Evolutionary conservation across 495 filamentous ascomycete genomes (phyloP), one percentile per base, ranked within the genome.

Genomic region (Patellaria atrata): DNA sequence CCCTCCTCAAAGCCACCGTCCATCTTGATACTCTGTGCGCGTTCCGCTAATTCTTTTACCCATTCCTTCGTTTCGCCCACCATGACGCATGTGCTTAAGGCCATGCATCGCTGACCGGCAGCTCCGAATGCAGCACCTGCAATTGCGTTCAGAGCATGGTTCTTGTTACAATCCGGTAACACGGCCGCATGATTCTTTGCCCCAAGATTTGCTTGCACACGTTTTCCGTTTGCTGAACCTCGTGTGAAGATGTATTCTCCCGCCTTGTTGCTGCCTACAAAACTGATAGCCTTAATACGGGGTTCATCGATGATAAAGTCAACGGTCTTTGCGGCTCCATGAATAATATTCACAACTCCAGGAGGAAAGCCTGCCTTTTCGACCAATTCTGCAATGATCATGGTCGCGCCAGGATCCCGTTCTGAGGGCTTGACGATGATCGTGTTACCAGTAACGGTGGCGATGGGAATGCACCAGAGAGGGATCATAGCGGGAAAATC

Each of bases 401-500:
- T 94, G 20, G 82, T 79, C 13, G 91, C 91, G 33, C 89, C 89
- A n/a, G 89, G 89, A 43, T 96, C 89, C 41, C 89, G 81, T 64
- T 99, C 89, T 0, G 89, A 99, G 3, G 89, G 89, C 70, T 99
- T 99, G 38, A 99, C 59, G 47, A 99, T 73, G 40, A 96, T 61
- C 18, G 81, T 89, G 64, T 99, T 99, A 31, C 89, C 91, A 8
- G 83, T 91, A 2, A 91, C 72, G 9, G 85, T 94, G 25, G 89
- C 91, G 52, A 96, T 75, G 13, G 89, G 91, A 36, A 96, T 91
- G 35, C 71, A 91, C 89, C 89, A 99, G 6, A 99, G 66, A 13
- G 89, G 89, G 59, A 99, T 99, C 89, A 99, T 99, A 44, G 89
- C 89, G 26, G 89, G 89, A 64, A 99, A 99, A 64, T 97, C 82